A percentile compares a stretch with the other conserved stretches of the same genome.
Conservation (phyloP, 2,329 filamentous ascomycete species). For the Scytalidium sp. region DNA sequence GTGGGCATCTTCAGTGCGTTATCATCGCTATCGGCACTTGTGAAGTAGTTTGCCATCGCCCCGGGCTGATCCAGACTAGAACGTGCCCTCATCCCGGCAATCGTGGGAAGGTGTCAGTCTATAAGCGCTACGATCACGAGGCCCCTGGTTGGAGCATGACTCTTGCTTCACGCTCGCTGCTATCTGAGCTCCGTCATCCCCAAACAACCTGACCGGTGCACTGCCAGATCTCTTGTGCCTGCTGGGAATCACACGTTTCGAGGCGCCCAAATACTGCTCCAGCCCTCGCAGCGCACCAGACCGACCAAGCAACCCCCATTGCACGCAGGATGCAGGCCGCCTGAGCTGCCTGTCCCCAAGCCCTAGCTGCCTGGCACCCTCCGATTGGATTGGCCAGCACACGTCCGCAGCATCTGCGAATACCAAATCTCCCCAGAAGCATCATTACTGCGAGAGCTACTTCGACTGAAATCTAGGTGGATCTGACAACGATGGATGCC, state of each 20-base stretch:
- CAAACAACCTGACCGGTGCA: conserved; percentile 9
- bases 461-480: conserved; percentile 3
- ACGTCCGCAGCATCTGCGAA: conserved; percentile 5
- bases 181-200: conserved; percentile 4
- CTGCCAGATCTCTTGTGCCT: neutral
- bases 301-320: conserved; percentile 3
- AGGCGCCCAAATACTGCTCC: neutral
- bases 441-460: conserved; percentile 3
- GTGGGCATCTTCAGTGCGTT: no score
- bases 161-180: conserved; percentile 16
- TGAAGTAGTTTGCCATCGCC: no score
- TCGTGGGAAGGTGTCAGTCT: neutral
- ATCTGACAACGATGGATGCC: conserved; percentile 27
- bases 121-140: conserved; percentile 24
- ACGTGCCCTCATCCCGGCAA: no score
- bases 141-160: conserved; percentile 17
- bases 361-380: conserved; percentile 20
- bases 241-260: neutral
- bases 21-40: no score
- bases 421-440: neutral
- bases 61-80: no score
- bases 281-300: neutral
- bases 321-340: conserved; percentile 18
- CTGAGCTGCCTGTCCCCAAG: conserved; percentile 19
- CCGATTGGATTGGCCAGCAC: conserved; percentile 17